Percentiles rank a stretch among this genome's conserved stretches.
Evolutionary conservation across 495 filamentous ascomycete species (phyloP).

Genomic region (Hypoxylon intermedium): DNA sequence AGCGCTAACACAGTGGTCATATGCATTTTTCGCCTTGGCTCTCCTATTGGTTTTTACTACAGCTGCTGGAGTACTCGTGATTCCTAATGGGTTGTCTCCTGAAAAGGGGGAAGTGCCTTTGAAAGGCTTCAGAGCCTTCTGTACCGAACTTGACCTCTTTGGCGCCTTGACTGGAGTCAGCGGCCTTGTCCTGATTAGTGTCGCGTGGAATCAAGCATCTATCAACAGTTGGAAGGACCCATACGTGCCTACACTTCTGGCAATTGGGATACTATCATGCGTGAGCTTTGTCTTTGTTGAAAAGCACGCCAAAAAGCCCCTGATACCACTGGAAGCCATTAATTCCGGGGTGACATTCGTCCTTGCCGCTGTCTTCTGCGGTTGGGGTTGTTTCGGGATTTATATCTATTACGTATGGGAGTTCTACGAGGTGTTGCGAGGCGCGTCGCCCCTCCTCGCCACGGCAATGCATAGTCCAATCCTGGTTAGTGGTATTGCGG

Average conservation of each 20-base stretch:
- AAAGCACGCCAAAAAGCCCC: constrained; percentile 53
- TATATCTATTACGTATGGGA: constrained; percentile 66
- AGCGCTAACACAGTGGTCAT: constrained; percentile 69
- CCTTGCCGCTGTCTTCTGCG: constrained; percentile 62
- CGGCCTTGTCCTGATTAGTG: constrained; percentile 64
- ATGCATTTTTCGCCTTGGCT: constrained; percentile 66
- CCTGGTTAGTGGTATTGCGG: constrained; percentile 58
- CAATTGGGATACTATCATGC: constrained; percentile 60
- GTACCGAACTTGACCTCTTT: constrained; percentile 56
- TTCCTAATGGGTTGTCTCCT: constrained; percentile 61
- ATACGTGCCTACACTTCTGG: constrained; percentile 61
- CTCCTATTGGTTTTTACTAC: constrained; percentile 55
- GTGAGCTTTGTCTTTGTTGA: constrained; percentile 62
- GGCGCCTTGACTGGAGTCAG: constrained; percentile 62
- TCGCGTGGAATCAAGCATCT: constrained; percentile 68
- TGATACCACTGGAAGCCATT: constrained; percentile 63
- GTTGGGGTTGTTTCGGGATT: constrained; percentile 71
- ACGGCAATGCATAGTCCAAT: constrained; percentile 59
- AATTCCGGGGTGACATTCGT: constrained; percentile 61
- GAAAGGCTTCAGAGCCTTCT: constrained; percentile 32
- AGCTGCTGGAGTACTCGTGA: constrained; percentile 50
- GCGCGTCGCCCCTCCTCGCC: constrained; percentile 55
- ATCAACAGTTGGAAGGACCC: constrained; percentile 64
- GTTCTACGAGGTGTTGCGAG: constrained; percentile 62
- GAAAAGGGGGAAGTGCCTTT: constrained; percentile 12